Percentiles rank a stretch among this genome's conserved stretches.
Evolutionary conservation across 2,329 filamentous ascomycete species (phyloP).

Genomic region (Cladosporium sp.): DNA sequence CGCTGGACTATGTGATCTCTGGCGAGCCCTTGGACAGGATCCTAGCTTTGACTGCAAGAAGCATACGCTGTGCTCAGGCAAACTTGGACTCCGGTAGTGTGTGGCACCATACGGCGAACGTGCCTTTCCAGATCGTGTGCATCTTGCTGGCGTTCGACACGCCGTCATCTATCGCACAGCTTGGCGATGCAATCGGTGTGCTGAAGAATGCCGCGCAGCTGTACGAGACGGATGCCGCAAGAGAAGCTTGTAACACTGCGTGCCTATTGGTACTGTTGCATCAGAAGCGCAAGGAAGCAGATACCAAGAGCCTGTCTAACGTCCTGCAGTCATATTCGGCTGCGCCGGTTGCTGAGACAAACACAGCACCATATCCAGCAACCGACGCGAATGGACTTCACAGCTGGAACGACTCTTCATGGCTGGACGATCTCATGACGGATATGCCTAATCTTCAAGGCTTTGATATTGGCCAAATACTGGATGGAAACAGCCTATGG

Average conservation of each 20-base stretch:
- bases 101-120: conserved; percentile 53
- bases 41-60: conserved; percentile 36
- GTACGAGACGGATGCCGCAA: conserved; percentile 25
- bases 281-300: conserved; percentile 42
- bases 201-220: conserved; percentile 13
- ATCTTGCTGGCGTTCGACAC: conserved; percentile 48
- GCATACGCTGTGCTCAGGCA: conserved; percentile 38
- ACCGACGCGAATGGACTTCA: conserved; percentile 1
- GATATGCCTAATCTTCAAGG: conserved; percentile 11
- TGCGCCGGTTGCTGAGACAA: neutral
- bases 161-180: conserved; percentile 37
- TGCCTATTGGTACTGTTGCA: conserved; percentile 46
- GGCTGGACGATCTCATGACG: conserved; percentile 6
- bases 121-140: conserved; percentile 52
- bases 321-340: conserved; percentile 10
- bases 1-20: conserved; percentile 40
- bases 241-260: conserved; percentile 47
- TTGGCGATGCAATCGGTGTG: conserved; percentile 42
- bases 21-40: conserved; percentile 38
- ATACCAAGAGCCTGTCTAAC: conserved; percentile 27
- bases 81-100: conserved; percentile 40
- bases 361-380: neutral
- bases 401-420: conserved; percentile 10
- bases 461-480: conserved; percentile 6
- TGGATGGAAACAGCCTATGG: conserved; percentile 8